A percentile compares a stretch with the other conserved stretches of the same genome.
These are phyloP conservation scores for Ganoderma resinaceum DNA, from an alignment of 1,284 basidiomycete genomes.

Conservation along the genomic window DNA sequence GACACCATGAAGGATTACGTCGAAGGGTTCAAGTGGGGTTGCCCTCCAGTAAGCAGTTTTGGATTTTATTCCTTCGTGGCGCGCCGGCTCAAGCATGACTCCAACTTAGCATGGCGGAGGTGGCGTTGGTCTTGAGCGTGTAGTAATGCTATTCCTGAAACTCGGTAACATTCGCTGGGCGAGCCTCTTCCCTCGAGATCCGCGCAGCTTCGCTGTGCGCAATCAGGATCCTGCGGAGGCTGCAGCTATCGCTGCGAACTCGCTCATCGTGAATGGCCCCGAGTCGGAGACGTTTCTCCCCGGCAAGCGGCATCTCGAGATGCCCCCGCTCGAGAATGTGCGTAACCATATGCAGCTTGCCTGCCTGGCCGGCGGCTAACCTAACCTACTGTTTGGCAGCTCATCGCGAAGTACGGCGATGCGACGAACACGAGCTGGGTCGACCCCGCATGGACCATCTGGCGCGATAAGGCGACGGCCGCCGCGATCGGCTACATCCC, in stretches of 20 bases:
- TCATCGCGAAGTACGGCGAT: slow-evolving; percentile 62
- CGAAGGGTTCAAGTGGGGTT: slow-evolving; percentile 71
- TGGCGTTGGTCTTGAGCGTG: slow-evolving; percentile 61
- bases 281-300: slow-evolving; percentile 39
- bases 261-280: slow-evolving; percentile 41
- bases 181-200: slow-evolving; percentile 70
- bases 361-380: neutral
- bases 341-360: slow-evolving; percentile 14
- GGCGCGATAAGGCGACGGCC: slow-evolving; percentile 54
- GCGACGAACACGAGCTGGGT: slow-evolving; percentile 63
- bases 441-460: slow-evolving; percentile 60
- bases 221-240: slow-evolving; percentile 40
- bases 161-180: slow-evolving; percentile 71
- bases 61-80: neutral
- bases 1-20: slow-evolving; percentile 66
- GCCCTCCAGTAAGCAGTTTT: slow-evolving; percentile 53
- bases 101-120: slow-evolving; percentile 39
- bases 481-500: slow-evolving; percentile 56
- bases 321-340: slow-evolving; percentile 45
- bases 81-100: neutral
- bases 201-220: slow-evolving; percentile 49
- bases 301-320: slow-evolving; percentile 36
- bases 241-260: slow-evolving; percentile 35
- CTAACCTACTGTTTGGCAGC: slow-evolving; percentile 32
- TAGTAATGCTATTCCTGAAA: slow-evolving; percentile 70